phyloP scores from a whole-genome alignment of 1,284 basidiomycete genomes.

The Porogramme epimiltina region DNA sequence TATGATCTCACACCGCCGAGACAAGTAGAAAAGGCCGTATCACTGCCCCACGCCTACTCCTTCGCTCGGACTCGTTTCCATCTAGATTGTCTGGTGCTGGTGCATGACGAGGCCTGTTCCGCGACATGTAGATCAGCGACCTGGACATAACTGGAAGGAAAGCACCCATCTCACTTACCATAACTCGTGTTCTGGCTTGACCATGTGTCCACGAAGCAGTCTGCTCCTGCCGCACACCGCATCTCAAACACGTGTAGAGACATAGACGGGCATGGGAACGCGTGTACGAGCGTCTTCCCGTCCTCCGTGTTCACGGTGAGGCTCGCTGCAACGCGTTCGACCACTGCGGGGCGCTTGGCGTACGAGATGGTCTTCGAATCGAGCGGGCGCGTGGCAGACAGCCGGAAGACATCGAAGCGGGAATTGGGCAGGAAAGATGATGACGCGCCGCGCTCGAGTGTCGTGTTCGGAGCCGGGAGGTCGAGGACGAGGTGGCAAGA shows the following conservation, averaged over 20 bases:
- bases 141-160: too few relatives aligned
- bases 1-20: too few relatives aligned
- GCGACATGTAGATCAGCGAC: background rate
- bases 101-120: slow-evolving; percentile 28
- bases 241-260: slow-evolving; percentile 14
- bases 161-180: slow-evolving; percentile 4
- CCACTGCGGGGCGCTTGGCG: slow-evolving; percentile 7
- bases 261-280: slow-evolving; percentile 8
- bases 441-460: background rate
- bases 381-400: background rate
- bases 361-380: slow-evolving; percentile 19
- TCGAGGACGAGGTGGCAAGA: slow-evolving; percentile 9
- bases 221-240: slow-evolving; percentile 4
- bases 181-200: slow-evolving; percentile 13
- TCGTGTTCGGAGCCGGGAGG: background rate
- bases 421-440: background rate
- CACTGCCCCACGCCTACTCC: too few relatives aligned
- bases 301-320: slow-evolving; percentile 11
- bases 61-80: too few relatives aligned
- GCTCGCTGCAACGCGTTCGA: slow-evolving; percentile 5
- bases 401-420: slow-evolving; percentile 16
- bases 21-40: too few relatives aligned
- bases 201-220: slow-evolving; percentile 11
- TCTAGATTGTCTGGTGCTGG: slow-evolving; percentile 28
- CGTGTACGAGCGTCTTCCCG: background rate